Evolutionary conservation across 805 yeast species (phyloP), one percentile per base, ranked within the genome.

Genomic region (Saturnispora sanitii): DNA sequence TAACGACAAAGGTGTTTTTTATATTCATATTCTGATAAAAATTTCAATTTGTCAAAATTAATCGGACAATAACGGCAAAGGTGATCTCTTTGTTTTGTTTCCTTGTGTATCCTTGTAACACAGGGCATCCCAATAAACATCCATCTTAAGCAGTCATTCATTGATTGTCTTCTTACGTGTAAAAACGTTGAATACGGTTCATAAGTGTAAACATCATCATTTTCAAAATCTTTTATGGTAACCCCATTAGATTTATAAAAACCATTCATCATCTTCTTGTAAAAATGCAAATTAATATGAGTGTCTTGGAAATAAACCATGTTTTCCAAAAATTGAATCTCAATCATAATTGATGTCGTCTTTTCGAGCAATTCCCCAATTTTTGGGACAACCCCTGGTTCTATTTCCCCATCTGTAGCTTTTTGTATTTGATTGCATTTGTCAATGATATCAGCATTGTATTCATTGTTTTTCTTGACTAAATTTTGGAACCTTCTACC

Each of bases 51-150:
- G 9, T 25, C 13, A 3, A 19, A 16, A 30, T 18, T 18, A 16
- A 30, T 20, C 20, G 16, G n/a, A 23, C 40, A 37, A 12, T 37
- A 30, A 2, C 35, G 40, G 21, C 35, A 30, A 9, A 37, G 34
- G 26, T 19, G 28, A 9, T 36, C 39, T 6, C 26, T 21, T 6
- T 8, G n/a, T 13, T 30, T 19, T 4, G 20, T 26, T 5, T 6
- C 2, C 11, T 9, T 8, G 19, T 27, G 33, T 25, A 15, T n/a
- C n/a, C 34, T 19, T 3, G 27, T 18, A 6, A 36, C 27, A n/a
- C 9, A 15, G 4, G 33, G 39, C 39, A 36, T 36, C 5, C 26
- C 34, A 22, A 17, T 15, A 16, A 36, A 19, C n/a, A 22, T 16
- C 39, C 34, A 36, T 9, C 26, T 18, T 20, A 36, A 16, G 8